phyloP scores from a whole-genome alignment of 257 asterid genomes.

The Nicotiana noctiflora region DNA sequence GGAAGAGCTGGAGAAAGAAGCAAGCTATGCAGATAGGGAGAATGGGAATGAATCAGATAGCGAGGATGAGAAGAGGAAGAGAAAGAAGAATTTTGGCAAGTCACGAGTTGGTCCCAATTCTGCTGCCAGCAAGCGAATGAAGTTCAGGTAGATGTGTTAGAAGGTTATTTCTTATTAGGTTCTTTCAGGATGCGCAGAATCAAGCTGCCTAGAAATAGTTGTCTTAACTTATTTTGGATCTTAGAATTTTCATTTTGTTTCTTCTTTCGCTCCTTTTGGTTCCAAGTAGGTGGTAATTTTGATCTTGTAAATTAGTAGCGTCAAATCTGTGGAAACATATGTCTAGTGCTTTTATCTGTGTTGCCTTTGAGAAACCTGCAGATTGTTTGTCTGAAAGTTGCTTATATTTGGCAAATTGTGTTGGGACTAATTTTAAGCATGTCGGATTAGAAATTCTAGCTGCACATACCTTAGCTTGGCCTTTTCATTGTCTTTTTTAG shows the following conservation, averaged over 20 bases:
- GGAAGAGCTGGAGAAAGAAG: slow-evolving; percentile 26
- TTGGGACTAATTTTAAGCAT: not conserved
- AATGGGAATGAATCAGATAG: slow-evolving; percentile 24
- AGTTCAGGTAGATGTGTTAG: slow-evolving; percentile 39
- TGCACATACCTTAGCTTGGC: not conserved
- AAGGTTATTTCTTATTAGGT: not conserved
- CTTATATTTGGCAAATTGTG: not conserved
- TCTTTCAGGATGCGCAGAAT: not conserved
- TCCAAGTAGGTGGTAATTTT: not conserved
- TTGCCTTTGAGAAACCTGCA: not conserved
- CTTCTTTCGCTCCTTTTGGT: not conserved
- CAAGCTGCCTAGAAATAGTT: not conserved
- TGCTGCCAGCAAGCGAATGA: slow-evolving; percentile 37
- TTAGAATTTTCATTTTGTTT: not conserved
- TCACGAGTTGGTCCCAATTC: slow-evolving; percentile 6
- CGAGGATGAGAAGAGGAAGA: slow-evolving; percentile 28
- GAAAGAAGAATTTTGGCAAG: slow-evolving; percentile 27
- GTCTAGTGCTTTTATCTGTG: not conserved
- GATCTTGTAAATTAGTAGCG: not conserved
- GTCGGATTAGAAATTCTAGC: not conserved
- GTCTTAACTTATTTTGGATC: not conserved
- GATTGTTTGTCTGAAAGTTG: not conserved
- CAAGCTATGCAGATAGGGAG: slow-evolving; percentile 23
- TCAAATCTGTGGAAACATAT: not conserved
- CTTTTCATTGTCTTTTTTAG: not conserved